Percentiles rank a stretch among this genome's conserved stretches.
Conservation (phyloP, 805 yeast genomes). For the Pichia heedii region DNA sequence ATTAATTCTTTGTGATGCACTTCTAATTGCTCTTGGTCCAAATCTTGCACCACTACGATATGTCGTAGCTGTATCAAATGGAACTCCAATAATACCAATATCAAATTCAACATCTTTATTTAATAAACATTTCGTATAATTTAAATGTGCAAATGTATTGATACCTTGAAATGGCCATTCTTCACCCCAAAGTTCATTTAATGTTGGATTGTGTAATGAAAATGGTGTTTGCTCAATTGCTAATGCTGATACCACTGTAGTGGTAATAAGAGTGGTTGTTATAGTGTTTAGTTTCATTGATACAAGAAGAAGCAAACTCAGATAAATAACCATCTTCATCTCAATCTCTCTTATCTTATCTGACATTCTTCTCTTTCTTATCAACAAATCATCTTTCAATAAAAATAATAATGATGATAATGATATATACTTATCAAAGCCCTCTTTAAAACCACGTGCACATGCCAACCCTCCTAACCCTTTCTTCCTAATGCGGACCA, state of each 20-base stretch:
- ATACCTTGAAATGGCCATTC: slow-evolving; percentile 67
- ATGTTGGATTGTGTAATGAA: slow-evolving; percentile 23
- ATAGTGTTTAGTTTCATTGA: no score
- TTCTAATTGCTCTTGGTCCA: slow-evolving; percentile 67
- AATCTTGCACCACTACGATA: slow-evolving; percentile 78
- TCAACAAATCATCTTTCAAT: no score
- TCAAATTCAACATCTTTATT: slow-evolving; percentile 44
- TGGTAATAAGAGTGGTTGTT: no score
- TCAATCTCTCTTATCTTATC: no score
- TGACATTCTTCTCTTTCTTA: no score
- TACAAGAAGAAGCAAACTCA: no score
- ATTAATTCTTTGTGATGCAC: slow-evolving; percentile 64
- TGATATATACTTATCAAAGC: no score
- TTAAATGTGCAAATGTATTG: slow-evolving; percentile 67
- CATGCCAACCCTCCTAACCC: no score
- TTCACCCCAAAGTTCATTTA: slow-evolving; percentile 62
- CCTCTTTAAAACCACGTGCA: no score
- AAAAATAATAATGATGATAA: no score
- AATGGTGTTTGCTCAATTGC: neutral
- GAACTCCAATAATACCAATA: slow-evolving; percentile 68
- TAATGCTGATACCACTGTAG: neutral
- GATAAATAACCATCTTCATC: no score
- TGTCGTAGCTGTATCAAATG: slow-evolving; percentile 76
- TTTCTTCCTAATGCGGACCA: no score
- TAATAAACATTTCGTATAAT: slow-evolving; percentile 48